Evolutionary conservation across 2,329 filamentous ascomycete species (phyloP).

Genomic region (Calonectria crousiana): DNA sequence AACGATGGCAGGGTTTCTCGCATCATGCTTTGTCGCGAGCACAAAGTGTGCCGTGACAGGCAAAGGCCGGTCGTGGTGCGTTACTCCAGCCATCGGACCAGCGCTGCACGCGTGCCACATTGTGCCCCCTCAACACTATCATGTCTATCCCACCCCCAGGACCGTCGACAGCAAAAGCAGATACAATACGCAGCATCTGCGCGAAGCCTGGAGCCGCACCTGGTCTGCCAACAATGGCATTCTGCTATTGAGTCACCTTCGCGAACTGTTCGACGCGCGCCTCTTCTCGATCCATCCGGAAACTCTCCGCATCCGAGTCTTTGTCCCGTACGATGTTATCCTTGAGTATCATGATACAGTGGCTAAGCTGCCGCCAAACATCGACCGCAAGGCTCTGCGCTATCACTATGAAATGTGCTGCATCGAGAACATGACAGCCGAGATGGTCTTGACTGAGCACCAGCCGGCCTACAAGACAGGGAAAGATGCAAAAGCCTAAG

Average conservation of each 20-base stretch:
- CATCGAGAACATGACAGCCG: neutral
- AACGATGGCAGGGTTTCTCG: neutral
- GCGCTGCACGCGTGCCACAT: constrained; percentile 35
- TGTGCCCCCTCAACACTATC: constrained; percentile 35
- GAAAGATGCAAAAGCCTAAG: neutral
- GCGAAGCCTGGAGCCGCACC: constrained; percentile 18
- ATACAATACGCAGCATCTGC: neutral
- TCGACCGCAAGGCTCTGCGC: neutral
- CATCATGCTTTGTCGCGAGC: constrained; percentile 8
- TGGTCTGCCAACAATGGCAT: constrained; percentile 32
- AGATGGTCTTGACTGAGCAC: neutral
- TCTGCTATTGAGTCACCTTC: constrained; percentile 32
- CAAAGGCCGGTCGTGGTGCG: constrained; percentile 29
- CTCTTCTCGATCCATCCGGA: constrained; percentile 40
- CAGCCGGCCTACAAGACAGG: neutral
- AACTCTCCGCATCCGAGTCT: constrained; percentile 30
- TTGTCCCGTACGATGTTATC: neutral
- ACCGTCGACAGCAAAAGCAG: neutral
- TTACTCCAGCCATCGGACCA: constrained; percentile 22
- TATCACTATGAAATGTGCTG: constrained; percentile 1
- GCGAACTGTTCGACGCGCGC: constrained; percentile 34
- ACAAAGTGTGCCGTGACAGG: constrained; percentile 25
- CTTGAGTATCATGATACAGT: neutral
- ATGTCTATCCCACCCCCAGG: constrained; percentile 26
- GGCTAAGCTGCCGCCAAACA: neutral